Base-by-base conservation (phyloP, 2,329 filamentous ascomycete genomes). In the Nakataea oryzae region DNA sequence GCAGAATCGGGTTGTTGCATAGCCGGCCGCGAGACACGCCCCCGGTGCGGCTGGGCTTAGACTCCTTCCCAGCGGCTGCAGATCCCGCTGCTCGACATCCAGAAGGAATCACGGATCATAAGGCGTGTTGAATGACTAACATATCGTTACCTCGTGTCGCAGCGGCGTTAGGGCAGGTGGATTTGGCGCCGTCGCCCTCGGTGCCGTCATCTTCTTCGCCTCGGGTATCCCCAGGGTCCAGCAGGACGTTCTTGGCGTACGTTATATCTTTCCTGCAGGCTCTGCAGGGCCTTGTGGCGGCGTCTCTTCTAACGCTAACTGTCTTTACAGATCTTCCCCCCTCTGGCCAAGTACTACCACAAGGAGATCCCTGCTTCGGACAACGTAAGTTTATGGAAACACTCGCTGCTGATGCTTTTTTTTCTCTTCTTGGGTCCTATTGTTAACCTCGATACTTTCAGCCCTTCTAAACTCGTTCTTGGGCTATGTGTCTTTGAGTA, bases 181-280 rank as follows among this genome's bases (percentile, higher is more conserved):
- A 62, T 85, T 85, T 69, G 84, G 83, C 63, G 84, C 76, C 64
- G 81, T 83, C 63, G 82, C 81, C 64, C 79, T 79, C 68, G 78
- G 85, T 66, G 82, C 76, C 66, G 75, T 85, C 65, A 78, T 87
- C 68, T 84, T 82, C 78, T 85, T 77, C 72, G 77, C 81, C 66
- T 86, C 84, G 54, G 85, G 85, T 67, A 81, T 88, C 59, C 86
- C 86, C 66, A 79, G 78, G 72, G 76, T 88, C 66, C 76, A 84
- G 73, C 71, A 70, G 58, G 86, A 88, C 69, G 77, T 88, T 66
- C 79, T 88, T 66, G 74, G 79, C 72, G 83, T 85, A 75, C 63
- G 76, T 60, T 24, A 11, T 34, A 29, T 32, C 12, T 5, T 28
- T 21, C 32, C 14, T 13, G 29, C 4, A 1, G 24, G 28, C 47